A percentile compares a stretch with the other conserved stretches of the same genome.
phyloP scores from a whole-genome alignment of 2,329 filamentous ascomycete species.

The Phaeosphaeriaceae sp. region DNA sequence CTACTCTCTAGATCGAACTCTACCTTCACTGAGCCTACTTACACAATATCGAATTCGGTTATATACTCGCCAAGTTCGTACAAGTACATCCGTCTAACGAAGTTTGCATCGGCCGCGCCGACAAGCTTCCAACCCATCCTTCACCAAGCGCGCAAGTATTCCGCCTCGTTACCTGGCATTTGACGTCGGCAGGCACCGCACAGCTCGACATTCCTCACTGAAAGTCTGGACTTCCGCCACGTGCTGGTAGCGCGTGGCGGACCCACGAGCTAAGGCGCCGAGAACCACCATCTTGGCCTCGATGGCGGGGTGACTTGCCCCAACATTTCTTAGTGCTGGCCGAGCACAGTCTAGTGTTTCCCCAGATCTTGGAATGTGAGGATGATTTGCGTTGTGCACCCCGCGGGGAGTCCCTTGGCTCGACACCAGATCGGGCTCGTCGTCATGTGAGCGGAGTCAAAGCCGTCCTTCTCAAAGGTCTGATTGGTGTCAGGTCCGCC shows the following conservation, averaged over 20 bases:
- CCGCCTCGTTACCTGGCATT: constrained; percentile 1
- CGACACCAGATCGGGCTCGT: not conserved
- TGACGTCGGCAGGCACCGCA: constrained; percentile 3
- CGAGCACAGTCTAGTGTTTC: constrained; percentile 1
- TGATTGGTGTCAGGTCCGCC: not conserved
- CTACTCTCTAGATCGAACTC: not conserved
- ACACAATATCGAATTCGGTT: not conserved
- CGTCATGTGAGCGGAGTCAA: constrained; percentile 4
- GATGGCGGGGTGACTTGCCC: not conserved
- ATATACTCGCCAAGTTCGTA: not conserved
- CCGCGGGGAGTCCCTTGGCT: constrained; percentile 10
- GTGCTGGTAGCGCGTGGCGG: constrained; percentile 9
- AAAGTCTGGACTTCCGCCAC: constrained; percentile 18
- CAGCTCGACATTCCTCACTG: not conserved
- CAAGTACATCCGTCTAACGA: not conserved
- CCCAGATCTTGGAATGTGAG: not conserved
- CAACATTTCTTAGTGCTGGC: not conserved
- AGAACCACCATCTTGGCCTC: constrained; percentile 7
- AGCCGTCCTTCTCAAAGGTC: constrained; percentile 10
- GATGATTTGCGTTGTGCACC: not conserved
- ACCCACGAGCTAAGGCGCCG: constrained; percentile 9
- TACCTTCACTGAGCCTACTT: not conserved
- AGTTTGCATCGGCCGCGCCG: not conserved
- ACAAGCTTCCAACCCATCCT: not conserved
- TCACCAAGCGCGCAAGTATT: not conserved